A percentile compares a stretch with the other conserved stretches of the same genome.
Evolutionary conservation across 2,329 filamentous ascomycete species (phyloP).

Genomic region (Fusarium metavorans): DNA sequence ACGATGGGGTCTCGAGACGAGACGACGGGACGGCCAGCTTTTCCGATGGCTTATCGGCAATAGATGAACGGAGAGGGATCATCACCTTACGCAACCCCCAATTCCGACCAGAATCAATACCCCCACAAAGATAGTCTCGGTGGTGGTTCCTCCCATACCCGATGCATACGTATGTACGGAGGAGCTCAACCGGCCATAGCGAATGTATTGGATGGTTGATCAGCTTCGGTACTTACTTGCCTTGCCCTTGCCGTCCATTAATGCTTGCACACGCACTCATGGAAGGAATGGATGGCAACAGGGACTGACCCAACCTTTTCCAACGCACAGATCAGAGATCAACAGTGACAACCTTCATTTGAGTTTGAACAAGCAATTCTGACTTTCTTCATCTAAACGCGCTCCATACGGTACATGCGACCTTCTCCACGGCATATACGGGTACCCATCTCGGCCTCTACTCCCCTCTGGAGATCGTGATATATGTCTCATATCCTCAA

Average conservation of each 20-base stretch:
- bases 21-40: neutral
- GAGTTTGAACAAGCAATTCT: neutral
- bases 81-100: slow-evolving; percentile 20
- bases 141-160: neutral
- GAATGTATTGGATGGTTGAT: neutral
- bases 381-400: neutral
- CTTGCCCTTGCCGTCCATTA: neutral
- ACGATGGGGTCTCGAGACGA: neutral
- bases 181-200: neutral
- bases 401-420: neutral
- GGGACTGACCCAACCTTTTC: neutral
- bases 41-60: slow-evolving; percentile 4
- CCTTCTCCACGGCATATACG: neutral
- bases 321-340: slow-evolving; percentile 6
- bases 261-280: neutral
- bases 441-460: neutral
- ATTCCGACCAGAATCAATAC: slow-evolving; percentile 4
- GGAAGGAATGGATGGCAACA: neutral
- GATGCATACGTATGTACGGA: slow-evolving; percentile 7
- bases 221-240: slow-evolving; percentile 11
- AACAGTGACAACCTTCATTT: neutral
- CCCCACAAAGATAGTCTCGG: slow-evolving; percentile 27
- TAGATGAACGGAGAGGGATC: slow-evolving; percentile 22
- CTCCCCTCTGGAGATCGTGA: neutral
- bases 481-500: neutral